Conservation (phyloP, 371 early-diverging fungal species). For the Nematocida ausubeli region DNA sequence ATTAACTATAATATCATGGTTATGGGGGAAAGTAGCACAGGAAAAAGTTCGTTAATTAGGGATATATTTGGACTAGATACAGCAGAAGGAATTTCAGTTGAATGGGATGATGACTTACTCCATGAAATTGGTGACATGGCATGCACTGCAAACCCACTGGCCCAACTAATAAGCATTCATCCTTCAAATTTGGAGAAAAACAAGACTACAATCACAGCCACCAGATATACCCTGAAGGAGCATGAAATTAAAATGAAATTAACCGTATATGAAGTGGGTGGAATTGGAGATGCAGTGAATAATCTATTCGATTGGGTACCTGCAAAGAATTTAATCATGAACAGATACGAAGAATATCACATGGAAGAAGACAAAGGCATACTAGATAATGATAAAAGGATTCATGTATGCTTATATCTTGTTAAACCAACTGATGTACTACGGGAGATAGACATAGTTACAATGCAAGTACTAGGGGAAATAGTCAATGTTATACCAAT, state of each 20-base stretch:
- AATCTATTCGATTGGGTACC: slow-evolving; percentile 55
- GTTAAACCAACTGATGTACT: slow-evolving; percentile 53
- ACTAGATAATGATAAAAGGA: slow-evolving; percentile 60
- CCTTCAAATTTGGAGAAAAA: neutral
- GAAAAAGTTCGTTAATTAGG: slow-evolving; percentile 71
- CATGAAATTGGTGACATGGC: slow-evolving; percentile 55
- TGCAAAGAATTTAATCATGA: slow-evolving; percentile 52
- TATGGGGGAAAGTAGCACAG: slow-evolving; percentile 73
- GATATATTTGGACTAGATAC: slow-evolving; percentile 74
- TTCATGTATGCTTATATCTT: slow-evolving; percentile 65
- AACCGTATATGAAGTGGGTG: slow-evolving; percentile 61
- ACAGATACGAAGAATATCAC: slow-evolving; percentile 61
- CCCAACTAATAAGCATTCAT: slow-evolving; percentile 15
- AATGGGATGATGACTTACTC: slow-evolving; percentile 24
- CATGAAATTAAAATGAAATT: slow-evolving; percentile 56
- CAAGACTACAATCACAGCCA: slow-evolving; percentile 26
- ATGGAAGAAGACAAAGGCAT: slow-evolving; percentile 55
- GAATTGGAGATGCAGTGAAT: slow-evolving; percentile 60
- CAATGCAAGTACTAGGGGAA: slow-evolving; percentile 64
- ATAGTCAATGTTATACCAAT: slow-evolving; percentile 64
- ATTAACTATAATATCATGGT: slow-evolving; percentile 89
- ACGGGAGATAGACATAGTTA: slow-evolving; percentile 54
- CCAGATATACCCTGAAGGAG: slow-evolving; percentile 25
- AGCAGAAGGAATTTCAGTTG: slow-evolving; percentile 47
- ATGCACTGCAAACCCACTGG: slow-evolving; percentile 44